Evolutionary conservation across 2,329 filamentous ascomycete genomes (phyloP), one percentile per base, ranked within the genome.

Genomic region (Cryphonectria radicalis): DNA sequence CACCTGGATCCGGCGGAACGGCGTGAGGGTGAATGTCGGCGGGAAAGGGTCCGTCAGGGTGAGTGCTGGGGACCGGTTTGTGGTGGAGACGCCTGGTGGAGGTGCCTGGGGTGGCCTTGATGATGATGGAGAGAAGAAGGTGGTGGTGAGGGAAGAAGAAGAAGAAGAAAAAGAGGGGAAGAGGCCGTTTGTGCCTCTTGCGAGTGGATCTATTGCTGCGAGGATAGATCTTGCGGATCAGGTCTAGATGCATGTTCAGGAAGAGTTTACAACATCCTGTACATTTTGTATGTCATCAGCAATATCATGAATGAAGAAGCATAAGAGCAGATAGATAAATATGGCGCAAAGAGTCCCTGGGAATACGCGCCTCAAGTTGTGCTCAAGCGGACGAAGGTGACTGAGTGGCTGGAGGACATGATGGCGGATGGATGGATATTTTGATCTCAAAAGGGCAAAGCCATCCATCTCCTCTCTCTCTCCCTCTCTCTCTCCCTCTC

Each of bases 31-130:
- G 14, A 79, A 75, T 42, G 74, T 81, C 8, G 80, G 79, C 2
- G 74, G 77, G 0, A 78, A 81, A 69, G 77, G 55, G 5, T 77
- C 10, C 72, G 78, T 63, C 72, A 79, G 4, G 71, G 75, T 40
- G 65, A 81, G 10, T 28, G 72, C 14, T 73, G 80, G 81, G 0
- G 81, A 82, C 72, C 76, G 77, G 19, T 75, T 81, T n/a, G 78
- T 80, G 60, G 75, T 81, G 4, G 79, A 81, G n/a, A 80, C 79
- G 0, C 80, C 80, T 1, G 79, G 79, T 1, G 79, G 79, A 0
- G 79, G 79, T 11, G 79, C 77, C 1, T 81, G 72, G 64, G 74
- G 73, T 28, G 66, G 42, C 5, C 25, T 42, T 1, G 22, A 43
- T 19, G 37, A 28, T 3, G 40, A 22, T 10, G 50, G 10, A 17